Percentiles rank a stretch among this genome's conserved stretches.
Conservation (phyloP, 1,284 basidiomycete species). For the Apiotrichum gracile region DNA sequence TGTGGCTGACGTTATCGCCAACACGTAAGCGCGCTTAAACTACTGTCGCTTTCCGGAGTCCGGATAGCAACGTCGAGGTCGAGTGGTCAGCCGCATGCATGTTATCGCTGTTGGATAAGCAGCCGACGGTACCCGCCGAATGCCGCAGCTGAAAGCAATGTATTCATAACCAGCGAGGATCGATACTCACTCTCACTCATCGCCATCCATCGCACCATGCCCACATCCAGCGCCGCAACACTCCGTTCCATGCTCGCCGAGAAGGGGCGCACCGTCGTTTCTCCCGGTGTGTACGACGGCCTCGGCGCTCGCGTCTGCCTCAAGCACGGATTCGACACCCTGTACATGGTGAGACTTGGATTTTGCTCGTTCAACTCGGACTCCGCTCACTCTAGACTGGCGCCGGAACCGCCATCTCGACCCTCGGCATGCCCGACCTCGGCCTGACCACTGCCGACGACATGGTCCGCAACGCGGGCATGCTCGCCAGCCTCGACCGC, state of each 20-base stretch:
- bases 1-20: no score
- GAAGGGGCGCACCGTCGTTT: conserved; percentile 3
- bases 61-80: no score
- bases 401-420: conserved; percentile 68
- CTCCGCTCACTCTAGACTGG: conserved; percentile 55
- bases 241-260: conserved; percentile 2
- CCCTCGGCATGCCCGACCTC: conserved; percentile 69
- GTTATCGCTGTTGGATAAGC: no score
- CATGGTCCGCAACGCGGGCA: conserved; percentile 58
- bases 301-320: conserved; percentile 71
- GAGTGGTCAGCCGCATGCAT: no score
- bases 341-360: conserved; percentile 13
- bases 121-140: no score
- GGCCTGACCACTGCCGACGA: conserved; percentile 75
- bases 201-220: background rate
- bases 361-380: conserved; percentile 48
- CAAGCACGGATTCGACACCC: conserved; percentile 66
- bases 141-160: no score
- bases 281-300: conserved; percentile 73
- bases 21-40: no score
- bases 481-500: conserved; percentile 57
- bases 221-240: background rate
- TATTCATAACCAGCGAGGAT: no score
- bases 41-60: no score
- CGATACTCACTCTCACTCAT: background rate